Conservation (phyloP, 257 asterid genomes). For the Ligustrum vulgare region DNA sequence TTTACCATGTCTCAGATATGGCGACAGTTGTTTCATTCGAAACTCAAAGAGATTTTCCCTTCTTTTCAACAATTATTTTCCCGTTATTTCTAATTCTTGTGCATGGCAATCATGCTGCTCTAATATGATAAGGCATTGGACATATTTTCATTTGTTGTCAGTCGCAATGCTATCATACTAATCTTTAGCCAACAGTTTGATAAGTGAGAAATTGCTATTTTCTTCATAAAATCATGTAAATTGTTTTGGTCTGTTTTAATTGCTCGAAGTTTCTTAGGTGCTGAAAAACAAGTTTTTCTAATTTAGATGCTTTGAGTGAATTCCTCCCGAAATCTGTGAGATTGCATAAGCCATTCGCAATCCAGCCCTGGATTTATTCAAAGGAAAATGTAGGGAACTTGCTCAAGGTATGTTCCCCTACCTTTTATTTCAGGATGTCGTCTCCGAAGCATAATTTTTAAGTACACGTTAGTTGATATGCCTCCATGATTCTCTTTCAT, state of each 20-base stretch:
- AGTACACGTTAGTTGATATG: background rate
- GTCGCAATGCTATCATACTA: background rate
- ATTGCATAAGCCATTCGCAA: constrained; percentile 73
- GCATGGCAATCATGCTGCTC: background rate
- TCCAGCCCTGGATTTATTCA: constrained; percentile 85
- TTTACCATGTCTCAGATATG: background rate
- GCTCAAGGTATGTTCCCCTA: constrained; percentile 65
- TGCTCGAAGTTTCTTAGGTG: constrained; percentile 5
- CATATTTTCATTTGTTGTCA: background rate
- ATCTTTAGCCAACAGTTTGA: background rate
- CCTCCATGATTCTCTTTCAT: background rate
- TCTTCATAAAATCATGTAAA: background rate
- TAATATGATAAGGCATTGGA: background rate
- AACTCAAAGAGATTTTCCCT: background rate
- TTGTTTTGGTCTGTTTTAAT: constrained; percentile 1
- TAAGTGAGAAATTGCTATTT: background rate
- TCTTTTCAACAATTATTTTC: background rate
- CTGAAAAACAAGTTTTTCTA: constrained; percentile 26
- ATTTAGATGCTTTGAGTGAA: constrained; percentile 74
- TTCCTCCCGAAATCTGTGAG: constrained; percentile 84
- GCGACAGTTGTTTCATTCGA: background rate
- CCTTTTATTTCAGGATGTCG: background rate
- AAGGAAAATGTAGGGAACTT: constrained; percentile 91
- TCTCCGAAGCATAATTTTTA: background rate
- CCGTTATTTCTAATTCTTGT: background rate